Conservation (phyloP, 257 asterid genomes). For the Ligustrum vulgare region DNA sequence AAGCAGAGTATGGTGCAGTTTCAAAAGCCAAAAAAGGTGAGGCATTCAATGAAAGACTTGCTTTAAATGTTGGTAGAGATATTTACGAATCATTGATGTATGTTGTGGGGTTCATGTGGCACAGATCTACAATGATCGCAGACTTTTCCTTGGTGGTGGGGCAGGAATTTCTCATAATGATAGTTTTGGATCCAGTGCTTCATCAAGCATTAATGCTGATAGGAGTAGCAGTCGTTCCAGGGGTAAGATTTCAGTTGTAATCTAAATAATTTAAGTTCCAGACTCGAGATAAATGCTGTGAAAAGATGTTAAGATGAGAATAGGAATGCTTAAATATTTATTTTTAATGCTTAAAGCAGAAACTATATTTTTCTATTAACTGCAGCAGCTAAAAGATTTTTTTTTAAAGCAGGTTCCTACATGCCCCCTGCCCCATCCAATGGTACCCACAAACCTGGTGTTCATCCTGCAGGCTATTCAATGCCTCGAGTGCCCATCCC, state of each 20-base stretch:
- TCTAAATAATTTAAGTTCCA: background rate
- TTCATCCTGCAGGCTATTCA: constrained; percentile 84
- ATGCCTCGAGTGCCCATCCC: constrained; percentile 80
- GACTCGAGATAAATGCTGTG: background rate
- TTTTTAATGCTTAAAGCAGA: background rate
- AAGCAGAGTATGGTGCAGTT: constrained; percentile 99
- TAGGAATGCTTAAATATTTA: background rate
- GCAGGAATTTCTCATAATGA: constrained; percentile 78
- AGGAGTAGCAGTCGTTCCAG: constrained; percentile 83
- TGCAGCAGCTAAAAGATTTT: constrained; percentile 12
- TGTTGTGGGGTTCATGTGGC: constrained; percentile 30
- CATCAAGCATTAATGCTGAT: constrained; percentile 55
- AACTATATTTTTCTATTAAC: background rate
- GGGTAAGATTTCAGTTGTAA: constrained; percentile 45
- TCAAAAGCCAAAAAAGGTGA: constrained; percentile 97
- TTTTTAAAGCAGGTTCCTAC: constrained; percentile 65
- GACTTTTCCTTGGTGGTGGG: constrained; percentile 91
- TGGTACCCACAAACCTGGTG: constrained; percentile 76
- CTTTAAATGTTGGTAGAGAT: background rate
- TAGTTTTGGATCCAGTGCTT: constrained; percentile 60
- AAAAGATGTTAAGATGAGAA: constrained; percentile 1
- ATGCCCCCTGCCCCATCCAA: constrained; percentile 80
- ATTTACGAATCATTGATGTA: constrained; percentile 22
- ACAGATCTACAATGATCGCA: constrained; percentile 86
- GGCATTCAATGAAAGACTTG: background rate